Conservation (phyloP, 768 basidiomycete species). For the Tricholoma sp. region DNA sequence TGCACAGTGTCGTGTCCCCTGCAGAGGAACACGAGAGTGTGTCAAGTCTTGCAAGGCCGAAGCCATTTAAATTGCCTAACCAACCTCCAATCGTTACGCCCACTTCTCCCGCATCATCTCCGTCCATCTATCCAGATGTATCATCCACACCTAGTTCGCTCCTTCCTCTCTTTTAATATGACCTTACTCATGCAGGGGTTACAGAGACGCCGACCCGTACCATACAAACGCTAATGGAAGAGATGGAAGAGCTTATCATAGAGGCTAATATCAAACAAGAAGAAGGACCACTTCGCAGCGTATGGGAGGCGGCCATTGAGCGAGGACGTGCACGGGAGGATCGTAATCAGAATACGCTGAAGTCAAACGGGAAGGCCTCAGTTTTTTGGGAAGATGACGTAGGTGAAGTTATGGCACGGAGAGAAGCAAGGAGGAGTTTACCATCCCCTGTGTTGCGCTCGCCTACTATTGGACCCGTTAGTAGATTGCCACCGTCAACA, state of each 20-base stretch:
- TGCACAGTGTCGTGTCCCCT: conserved; percentile 45
- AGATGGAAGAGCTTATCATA: conserved; percentile 64
- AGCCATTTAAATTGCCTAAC: conserved; percentile 23
- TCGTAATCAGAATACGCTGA: neutral
- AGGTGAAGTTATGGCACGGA: neutral
- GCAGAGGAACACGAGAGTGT: conserved; percentile 23
- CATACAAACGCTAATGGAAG: conserved; percentile 39
- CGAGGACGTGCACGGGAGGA: conserved; percentile 8
- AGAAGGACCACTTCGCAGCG: conserved; percentile 51
- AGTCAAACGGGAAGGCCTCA: neutral
- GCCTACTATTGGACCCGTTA: neutral
- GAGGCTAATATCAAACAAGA: conserved; percentile 57
- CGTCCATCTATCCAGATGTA: neutral
- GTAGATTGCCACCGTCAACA: neutral
- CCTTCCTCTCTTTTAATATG: neutral
- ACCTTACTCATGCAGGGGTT: neutral
- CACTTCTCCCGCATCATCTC: conserved; percentile 1
- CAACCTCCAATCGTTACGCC: conserved; percentile 6
- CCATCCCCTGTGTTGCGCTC: neutral
- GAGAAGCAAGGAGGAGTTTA: neutral
- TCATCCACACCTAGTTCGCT: neutral
- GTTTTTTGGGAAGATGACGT: conserved; percentile 11
- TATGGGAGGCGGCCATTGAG: conserved; percentile 43
- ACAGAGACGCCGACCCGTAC: conserved; percentile 13
- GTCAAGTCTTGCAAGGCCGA: conserved; percentile 34